Evolutionary conservation across 2,329 filamentous ascomycete species (phyloP).

Genomic region (Pezicula neosporulosa): DNA sequence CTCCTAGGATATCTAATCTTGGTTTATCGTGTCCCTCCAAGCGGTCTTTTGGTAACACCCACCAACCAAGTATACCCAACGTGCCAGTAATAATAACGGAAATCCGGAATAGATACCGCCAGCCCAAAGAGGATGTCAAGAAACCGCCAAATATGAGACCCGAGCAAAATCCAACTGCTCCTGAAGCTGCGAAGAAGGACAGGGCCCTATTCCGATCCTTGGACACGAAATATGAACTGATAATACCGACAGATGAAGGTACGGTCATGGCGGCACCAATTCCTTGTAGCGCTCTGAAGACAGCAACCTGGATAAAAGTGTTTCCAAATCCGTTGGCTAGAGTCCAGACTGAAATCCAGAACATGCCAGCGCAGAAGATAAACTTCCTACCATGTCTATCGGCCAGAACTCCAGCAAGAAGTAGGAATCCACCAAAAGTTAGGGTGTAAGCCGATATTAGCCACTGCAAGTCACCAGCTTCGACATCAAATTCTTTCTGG

Average conservation of each 20-base stretch:
- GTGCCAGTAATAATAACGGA: constrained; percentile 30
- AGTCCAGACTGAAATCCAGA: constrained; percentile 32
- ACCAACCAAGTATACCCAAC: constrained; percentile 27
- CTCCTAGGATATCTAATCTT: constrained; percentile 37
- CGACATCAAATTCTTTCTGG: constrained; percentile 32
- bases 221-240: constrained; percentile 36
- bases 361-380: constrained; percentile 34
- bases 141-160: constrained; percentile 36
- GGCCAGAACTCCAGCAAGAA: constrained; percentile 30
- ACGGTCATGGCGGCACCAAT: constrained; percentile 43
- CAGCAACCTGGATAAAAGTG: constrained; percentile 38
- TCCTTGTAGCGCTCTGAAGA: constrained; percentile 43
- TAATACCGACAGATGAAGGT: constrained; percentile 42
- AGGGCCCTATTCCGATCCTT: constrained; percentile 34
- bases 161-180: constrained; percentile 36
- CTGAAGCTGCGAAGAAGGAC: constrained; percentile 36
- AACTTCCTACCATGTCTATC: constrained; percentile 35
- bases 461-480: constrained; percentile 34
- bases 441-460: constrained; percentile 38
- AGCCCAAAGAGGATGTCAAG: constrained; percentile 33
- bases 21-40: constrained; percentile 28
- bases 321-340: constrained; percentile 34
- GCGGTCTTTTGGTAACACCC: constrained; percentile 35
- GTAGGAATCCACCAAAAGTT: constrained; percentile 34
- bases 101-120: constrained; percentile 36